Evolutionary conservation across 192 early-diverging fungal species (phyloP).

Genomic region (Coemansia sp.): DNA sequence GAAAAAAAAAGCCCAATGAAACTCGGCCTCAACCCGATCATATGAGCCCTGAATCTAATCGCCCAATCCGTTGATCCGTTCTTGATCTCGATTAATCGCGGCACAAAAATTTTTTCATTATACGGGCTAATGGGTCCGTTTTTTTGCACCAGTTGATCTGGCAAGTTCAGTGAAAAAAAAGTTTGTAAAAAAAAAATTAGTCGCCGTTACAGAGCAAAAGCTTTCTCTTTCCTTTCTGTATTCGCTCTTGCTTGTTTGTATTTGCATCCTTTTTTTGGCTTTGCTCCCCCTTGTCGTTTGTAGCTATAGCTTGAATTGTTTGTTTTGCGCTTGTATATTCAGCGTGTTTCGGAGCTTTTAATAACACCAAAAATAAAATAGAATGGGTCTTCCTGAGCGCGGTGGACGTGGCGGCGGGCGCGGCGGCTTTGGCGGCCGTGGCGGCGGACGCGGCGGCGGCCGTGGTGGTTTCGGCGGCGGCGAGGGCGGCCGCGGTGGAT

Average conservation of each 20-base stretch:
- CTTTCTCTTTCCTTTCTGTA: not conserved
- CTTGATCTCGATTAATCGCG: not conserved
- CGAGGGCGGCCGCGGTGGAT: constrained; percentile 21
- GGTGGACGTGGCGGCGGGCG: constrained; percentile 15
- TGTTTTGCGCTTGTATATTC: not conserved
- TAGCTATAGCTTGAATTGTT: not conserved
- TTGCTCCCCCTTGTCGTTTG: not conserved
- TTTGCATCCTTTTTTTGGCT: not conserved
- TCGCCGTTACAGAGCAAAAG: not conserved
- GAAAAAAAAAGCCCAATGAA: too few relatives aligned
- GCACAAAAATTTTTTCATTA: not conserved
- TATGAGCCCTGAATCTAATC: not conserved
- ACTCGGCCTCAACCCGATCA: not conserved
- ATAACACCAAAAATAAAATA: constrained; percentile 15
- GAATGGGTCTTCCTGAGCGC: constrained; percentile 52
- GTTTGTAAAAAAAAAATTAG: not conserved
- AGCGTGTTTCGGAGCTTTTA: not conserved
- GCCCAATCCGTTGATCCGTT: not conserved
- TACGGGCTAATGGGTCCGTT: not conserved
- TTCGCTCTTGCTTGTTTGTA: not conserved
- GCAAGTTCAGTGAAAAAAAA: not conserved
- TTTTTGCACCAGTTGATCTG: not conserved
- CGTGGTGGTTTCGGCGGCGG: constrained; percentile 46
- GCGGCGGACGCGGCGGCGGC: constrained; percentile 49
- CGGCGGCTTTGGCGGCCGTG: constrained; percentile 54